Evolutionary conservation across 495 filamentous ascomycete genomes (phyloP).

Genomic region (Xylaria grammica): DNA sequence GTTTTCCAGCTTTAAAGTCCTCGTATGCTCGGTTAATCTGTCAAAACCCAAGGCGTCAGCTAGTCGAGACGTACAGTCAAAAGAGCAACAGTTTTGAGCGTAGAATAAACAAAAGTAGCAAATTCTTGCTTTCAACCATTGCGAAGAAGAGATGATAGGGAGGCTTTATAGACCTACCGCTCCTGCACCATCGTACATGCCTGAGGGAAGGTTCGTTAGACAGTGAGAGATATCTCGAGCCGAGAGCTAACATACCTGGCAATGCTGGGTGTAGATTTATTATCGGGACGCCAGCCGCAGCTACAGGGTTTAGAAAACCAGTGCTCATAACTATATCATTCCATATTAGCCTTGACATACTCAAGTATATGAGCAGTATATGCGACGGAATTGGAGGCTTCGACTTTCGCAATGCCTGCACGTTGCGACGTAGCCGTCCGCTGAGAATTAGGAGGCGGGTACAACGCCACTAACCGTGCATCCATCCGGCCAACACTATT

Average conservation of each 20-base stretch:
- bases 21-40: slow-evolving; percentile 78
- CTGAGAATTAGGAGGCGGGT: neutral
- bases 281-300: slow-evolving; percentile 63
- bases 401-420: neutral
- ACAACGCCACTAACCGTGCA: slow-evolving; percentile 53
- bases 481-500: slow-evolving; percentile 72
- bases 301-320: slow-evolving; percentile 66
- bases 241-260: slow-evolving; percentile 13
- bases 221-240: neutral
- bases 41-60: slow-evolving; percentile 13
- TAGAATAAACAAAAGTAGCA: neutral
- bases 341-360: neutral
- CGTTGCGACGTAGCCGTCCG: neutral
- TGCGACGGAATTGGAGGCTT: neutral
- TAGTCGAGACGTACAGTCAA: neutral
- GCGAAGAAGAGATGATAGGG: slow-evolving; percentile 36
- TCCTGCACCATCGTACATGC: slow-evolving; percentile 73
- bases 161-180: slow-evolving; percentile 13
- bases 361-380: neutral
- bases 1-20: slow-evolving; percentile 72
- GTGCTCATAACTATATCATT: slow-evolving; percentile 37
- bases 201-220: slow-evolving; percentile 36
- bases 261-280: slow-evolving; percentile 90
- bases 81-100: neutral
- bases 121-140: neutral